Base-by-base conservation (phyloP, 169 alveolate species). In the Fabrea salina region DNA sequence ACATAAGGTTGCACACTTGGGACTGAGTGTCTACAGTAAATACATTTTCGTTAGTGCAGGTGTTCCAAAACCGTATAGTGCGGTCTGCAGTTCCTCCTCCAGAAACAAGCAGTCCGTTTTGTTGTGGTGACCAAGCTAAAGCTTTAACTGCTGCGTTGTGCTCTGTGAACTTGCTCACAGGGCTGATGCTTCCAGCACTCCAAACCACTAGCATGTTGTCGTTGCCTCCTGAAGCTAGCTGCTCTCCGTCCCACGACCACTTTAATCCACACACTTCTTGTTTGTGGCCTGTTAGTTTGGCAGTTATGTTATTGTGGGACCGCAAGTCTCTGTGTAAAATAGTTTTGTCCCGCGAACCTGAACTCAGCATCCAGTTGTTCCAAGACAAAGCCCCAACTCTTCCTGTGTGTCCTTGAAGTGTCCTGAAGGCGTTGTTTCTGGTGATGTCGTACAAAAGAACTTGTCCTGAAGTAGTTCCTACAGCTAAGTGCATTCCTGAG, bases 51-150 rank as follows among this genome's bases (percentile, higher is more conserved):
- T 92, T 85, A 58, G 93, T 92, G 22, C 68, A 81, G 49, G 99
- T 96, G 89, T 97, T 95, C 98, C 98, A 98, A 70, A 97, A 94
- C 22, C 97, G 93, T 16, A 98, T 97, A 74, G 97, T 91, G 64
- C 98, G 87, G 90, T 98, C 99, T n/a, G 98, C 98, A 19, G 99
- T 96, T 3, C 99, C 99, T 16, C 99, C 99, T 4, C 99, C 99
- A 6, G 97, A 88, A 27, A 97, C 98, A 27, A 98, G 83, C 25
- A 96, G 85, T 51, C 96, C 96, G 78, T 92, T 90, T 87, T 96
- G 94, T 82, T 96, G 99, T 0, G 99, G 99, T 57, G 96, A 91
- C 99, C 99, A 98, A 1, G 98, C 97, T 25, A 98, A 85, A 37
- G 99, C 99, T 85, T 94, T 96, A 4, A 96, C 98, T 16, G 99